Evolutionary conservation across 805 yeast genomes (phyloP), one percentile per base, ranked within the genome.

Genomic region (Candida pini): DNA sequence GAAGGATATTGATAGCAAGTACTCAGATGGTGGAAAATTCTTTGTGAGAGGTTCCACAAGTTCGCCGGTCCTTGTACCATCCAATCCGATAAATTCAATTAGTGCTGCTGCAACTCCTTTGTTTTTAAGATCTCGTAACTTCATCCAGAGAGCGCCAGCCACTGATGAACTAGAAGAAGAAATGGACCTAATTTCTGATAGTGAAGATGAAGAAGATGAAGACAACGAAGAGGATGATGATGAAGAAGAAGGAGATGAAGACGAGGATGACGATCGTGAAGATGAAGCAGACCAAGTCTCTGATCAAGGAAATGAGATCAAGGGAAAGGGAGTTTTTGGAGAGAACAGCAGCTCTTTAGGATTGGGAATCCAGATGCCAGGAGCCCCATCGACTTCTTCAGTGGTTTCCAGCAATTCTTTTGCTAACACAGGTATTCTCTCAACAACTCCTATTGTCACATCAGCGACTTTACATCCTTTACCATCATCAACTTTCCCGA

Each of bases 1-100:
- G 37, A 71, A 74, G 30, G 77, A 73, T 38, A 78, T 90, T 26
- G 97, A 90, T 53, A 77, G 83, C 37, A 90, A 90, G 51, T 90
- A 90, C 49, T 80, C 81, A 9, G 71, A 71, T 43, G 98, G 98
- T 5, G 98, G 98, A 2, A 83, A 89, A 51, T 90, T 84, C 53
- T 88, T 78, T 52, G 85, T 83, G 12, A 49, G 44, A 18, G 46
- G 43, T 18, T 38, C 42, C 16, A 20, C 34, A 19, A 38, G 32
- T 6, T 34, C 36, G 12, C 33, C 44, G 1, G 15, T 31, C 15
- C 18, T 39, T 13, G 35, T 19, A 3, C 17, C 31, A 8, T 5
- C 40, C 8, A 36, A 33, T 23, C 27, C 34, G 8, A 28, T 35
- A 4, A 34, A 37, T 14, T 34, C 36, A 10, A 42, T 35, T 16